A percentile compares a stretch with the other conserved stretches of the same genome.
phyloP scores from a whole-genome alignment of 768 basidiomycete species.

The Termitomyces sp. region DNA sequence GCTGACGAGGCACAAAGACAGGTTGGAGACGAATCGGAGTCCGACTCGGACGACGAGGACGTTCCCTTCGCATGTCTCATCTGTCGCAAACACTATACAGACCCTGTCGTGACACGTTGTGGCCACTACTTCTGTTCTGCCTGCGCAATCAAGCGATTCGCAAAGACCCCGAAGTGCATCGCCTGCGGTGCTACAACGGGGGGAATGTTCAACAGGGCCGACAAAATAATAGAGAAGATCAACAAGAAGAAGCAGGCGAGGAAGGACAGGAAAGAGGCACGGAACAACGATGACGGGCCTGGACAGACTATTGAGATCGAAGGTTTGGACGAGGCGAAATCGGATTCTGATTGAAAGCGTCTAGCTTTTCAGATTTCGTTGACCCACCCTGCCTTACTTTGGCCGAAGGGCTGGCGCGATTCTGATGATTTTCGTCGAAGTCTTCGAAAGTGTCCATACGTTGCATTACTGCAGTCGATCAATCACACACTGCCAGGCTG shows the following conservation, averaged over 20 bases:
- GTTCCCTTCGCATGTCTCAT: conserved; percentile 98
- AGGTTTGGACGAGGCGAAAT: conserved; percentile 30
- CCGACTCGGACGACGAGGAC: conserved; percentile 76
- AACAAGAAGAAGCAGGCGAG: conserved; percentile 64
- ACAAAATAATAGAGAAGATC: conserved; percentile 86
- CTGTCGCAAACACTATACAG: conserved; percentile 90
- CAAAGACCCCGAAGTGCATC: conserved; percentile 91
- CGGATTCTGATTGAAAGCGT: conserved; percentile 29
- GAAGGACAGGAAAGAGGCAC: conserved; percentile 44
- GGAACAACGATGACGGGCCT: conserved; percentile 26
- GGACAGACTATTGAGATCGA: conserved; percentile 52
- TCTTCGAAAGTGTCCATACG: too few relatives aligned
- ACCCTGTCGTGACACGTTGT: conserved; percentile 94
- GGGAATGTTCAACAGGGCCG: conserved; percentile 95
- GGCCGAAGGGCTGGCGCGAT: background rate
- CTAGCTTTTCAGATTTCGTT: background rate
- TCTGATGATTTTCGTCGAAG: too few relatives aligned
- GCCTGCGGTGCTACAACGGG: conserved; percentile 92
- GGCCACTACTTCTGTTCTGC: conserved; percentile 95
- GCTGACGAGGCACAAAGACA: conserved; percentile 70
- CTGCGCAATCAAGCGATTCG: conserved; percentile 93
- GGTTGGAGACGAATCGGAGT: conserved; percentile 55
- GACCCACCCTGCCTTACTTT: background rate
- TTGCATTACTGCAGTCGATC: background rate
- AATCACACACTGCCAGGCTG: background rate